Base-by-base conservation (phyloP, 2,329 filamentous ascomycete species). In the Pseudogymnoascus sp. region DNA sequence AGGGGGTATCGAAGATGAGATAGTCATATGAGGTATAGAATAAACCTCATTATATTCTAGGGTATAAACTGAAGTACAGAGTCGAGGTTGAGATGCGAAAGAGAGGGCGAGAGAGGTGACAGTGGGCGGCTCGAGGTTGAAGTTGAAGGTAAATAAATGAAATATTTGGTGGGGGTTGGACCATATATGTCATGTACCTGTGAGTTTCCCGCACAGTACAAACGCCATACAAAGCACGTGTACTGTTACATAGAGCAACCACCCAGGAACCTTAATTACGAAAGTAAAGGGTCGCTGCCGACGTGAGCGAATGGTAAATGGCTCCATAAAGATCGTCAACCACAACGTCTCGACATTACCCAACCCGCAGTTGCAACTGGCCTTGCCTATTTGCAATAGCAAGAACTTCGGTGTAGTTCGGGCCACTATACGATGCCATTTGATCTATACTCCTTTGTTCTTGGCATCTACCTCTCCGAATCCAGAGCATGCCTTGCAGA, bases 121-220 rank as follows among this genome's bases (percentile, higher is more conserved):
- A 33, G 28, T 16, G 47, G 16, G 28, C 25, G 16, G 47, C 22
- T 25, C 22, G 22, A 5, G 35, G 35, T 50, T 54, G 9, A 12
- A 33, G 28, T 9, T 54, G 47, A 54, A 54, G 9, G 47, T 54
- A 54, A 54, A 54, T 54, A 54, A 54, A 54, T 54, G 43, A 54
- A 54, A 54, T 54, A 33, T 54, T 54, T 54, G 47, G 47, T 33
- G 47, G 47, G 47, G 47, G 47, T 33, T 54, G 43, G 30, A 18
- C 25, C 25, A 9, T 30, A 30, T 14, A 50, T 47, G 20, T 47
- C 36, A 35, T 39, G 20, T 43, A 50, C 41, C 41, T 50, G 22
- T 30, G 16, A 33, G 28, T 54, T 16, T 54, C 16, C 43, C 3
- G 14, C 8, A 20, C 25, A 33, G 43, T 54, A 25, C 39, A 43